A percentile compares a stretch with the other conserved stretches of the same genome.
Conservation (phyloP, 805 yeast species). For the Candida mattraensis region DNA sequence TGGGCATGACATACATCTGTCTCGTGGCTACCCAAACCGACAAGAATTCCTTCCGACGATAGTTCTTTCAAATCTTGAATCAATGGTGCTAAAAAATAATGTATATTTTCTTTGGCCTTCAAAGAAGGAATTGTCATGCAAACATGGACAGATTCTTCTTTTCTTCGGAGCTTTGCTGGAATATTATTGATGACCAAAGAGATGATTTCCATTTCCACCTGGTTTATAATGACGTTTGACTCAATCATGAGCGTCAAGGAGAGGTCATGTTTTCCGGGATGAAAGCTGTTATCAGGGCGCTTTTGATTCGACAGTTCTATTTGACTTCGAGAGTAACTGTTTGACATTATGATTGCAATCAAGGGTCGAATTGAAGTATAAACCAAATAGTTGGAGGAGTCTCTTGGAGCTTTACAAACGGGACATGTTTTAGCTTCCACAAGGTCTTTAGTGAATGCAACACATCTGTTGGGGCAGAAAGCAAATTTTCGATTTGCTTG, state of each 20-base stretch:
- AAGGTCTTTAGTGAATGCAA: constrained; percentile 16
- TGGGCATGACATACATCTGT: constrained; percentile 5
- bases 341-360: constrained; percentile 13
- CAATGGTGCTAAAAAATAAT: constrained; percentile 16
- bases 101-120: constrained; percentile 9
- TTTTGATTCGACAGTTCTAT: constrained; percentile 7
- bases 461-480: constrained; percentile 13
- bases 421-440: constrained; percentile 7
- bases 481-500: constrained; percentile 8
- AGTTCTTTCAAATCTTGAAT: constrained; percentile 15
- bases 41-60: constrained; percentile 10
- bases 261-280: constrained; percentile 7
- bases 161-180: constrained; percentile 3
- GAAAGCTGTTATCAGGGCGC: neutral
- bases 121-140: constrained; percentile 11
- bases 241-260: constrained; percentile 11
- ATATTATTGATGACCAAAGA: constrained; percentile 14
- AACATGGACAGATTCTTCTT: constrained; percentile 17
- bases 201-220: constrained; percentile 8
- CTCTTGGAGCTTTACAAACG: constrained; percentile 8
- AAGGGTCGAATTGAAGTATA: constrained; percentile 16
- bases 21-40: constrained; percentile 1
- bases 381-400: constrained; percentile 7
- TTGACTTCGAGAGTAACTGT: constrained; percentile 14
- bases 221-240: constrained; percentile 1